Conservation (phyloP, 495 filamentous ascomycete species). For the Parachaetomium inaequale region DNA sequence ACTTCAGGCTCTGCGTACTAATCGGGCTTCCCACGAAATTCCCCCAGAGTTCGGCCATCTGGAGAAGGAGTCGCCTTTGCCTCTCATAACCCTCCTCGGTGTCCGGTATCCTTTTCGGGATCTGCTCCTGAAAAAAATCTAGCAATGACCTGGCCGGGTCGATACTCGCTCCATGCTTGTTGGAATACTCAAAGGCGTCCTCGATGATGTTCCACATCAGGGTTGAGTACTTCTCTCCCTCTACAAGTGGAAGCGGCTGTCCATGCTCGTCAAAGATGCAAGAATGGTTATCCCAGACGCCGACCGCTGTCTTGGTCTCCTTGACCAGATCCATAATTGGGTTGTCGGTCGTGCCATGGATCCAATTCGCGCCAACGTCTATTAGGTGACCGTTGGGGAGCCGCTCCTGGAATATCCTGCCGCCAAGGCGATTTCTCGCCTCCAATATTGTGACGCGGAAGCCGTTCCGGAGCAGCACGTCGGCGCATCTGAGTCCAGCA, state of each 20-base stretch:
- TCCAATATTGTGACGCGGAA: constrained; percentile 83
- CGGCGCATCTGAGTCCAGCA: constrained; percentile 82
- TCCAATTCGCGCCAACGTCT: constrained; percentile 87
- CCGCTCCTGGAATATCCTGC: constrained; percentile 60
- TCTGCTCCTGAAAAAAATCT: constrained; percentile 69
- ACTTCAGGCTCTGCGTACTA: constrained; percentile 77
- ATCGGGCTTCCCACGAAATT: constrained; percentile 80
- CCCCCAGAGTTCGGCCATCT: constrained; percentile 77
- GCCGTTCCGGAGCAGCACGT: constrained; percentile 73
- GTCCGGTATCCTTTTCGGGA: constrained; percentile 51
- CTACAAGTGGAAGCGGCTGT: constrained; percentile 47
- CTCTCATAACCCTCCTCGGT: constrained; percentile 39
- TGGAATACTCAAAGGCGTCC: constrained; percentile 76
- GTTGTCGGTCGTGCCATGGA: constrained; percentile 82
- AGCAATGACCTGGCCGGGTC: constrained; percentile 63
- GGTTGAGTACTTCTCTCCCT: constrained; percentile 53
- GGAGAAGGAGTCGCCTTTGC: constrained; percentile 54
- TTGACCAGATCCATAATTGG: constrained; percentile 77
- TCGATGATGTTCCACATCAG: constrained; percentile 76
- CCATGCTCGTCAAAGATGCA: constrained; percentile 64
- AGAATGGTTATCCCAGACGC: constrained; percentile 55
- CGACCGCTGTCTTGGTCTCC: constrained; percentile 58
- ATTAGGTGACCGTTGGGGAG: constrained; percentile 48
- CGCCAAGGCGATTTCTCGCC: constrained; percentile 77
- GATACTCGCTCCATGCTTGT: constrained; percentile 60